Percentiles rank a stretch among this genome's conserved stretches.
Conservation (phyloP, 129 eudicot species). For the Mikania micrantha region DNA sequence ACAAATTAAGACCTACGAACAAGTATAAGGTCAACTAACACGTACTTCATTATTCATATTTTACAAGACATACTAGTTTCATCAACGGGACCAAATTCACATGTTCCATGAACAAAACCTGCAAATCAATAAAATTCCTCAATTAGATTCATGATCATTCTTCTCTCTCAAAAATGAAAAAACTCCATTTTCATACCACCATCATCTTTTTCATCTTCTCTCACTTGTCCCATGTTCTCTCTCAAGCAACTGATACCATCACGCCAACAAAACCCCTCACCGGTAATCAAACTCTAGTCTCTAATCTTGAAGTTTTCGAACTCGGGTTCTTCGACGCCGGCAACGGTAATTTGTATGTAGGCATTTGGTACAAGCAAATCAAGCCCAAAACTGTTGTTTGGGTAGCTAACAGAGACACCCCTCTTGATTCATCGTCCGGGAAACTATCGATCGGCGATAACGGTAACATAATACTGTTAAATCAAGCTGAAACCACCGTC, state of each 20-base stretch:
- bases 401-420: slow-evolving; percentile 70
- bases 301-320: slow-evolving; percentile 31
- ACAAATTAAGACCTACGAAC: neutral
- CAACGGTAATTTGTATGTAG: slow-evolving; percentile 35
- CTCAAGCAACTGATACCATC: slow-evolving; percentile 33
- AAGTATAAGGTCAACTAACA: neutral
- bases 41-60: too few relatives aligned
- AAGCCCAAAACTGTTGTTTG: slow-evolving; percentile 32
- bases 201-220: neutral
- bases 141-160: neutral
- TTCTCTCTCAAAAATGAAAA: slow-evolving; percentile 1
- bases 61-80: too few relatives aligned
- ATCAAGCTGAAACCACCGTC: neutral
- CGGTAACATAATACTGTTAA: slow-evolving; percentile 33
- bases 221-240: slow-evolving; percentile 12
- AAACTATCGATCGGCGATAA: slow-evolving; percentile 19
- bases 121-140: neutral
- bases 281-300: slow-evolving; percentile 41
- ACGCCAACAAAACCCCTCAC: slow-evolving; percentile 36
- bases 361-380: slow-evolving; percentile 60
- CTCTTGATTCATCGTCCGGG: slow-evolving; percentile 28
- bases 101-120: too few relatives aligned
- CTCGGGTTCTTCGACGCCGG: slow-evolving; percentile 47
- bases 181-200: neutral
- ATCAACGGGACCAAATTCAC: too few relatives aligned